Base-by-base conservation (phyloP, 2,329 filamentous ascomycete genomes). In the Aureobasidium pullulans region DNA sequence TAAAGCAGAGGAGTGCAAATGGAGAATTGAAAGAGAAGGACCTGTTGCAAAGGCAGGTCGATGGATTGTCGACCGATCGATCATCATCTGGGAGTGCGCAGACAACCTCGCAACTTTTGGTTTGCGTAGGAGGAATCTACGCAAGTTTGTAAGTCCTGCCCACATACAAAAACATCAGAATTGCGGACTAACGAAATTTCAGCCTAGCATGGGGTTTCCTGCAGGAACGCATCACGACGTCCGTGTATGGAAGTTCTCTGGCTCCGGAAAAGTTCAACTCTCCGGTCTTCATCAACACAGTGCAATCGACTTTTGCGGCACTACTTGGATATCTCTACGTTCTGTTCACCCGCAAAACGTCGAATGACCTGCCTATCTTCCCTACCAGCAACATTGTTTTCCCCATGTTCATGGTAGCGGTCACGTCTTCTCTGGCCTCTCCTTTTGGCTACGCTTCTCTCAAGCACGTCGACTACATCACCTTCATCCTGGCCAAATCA, bases 181-280 rank as follows among this genome's bases (percentile, higher is more conserved):
- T 19, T 19, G 19, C 19, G 19, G 19, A 19, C 19, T 19, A 19
- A 19, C 19, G 19, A 19, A 13, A 29, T n/a, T 31, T 36, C 61
- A 79, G 93, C 77, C 78, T 99, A 57, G 95, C 92, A 36, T 99
- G 94, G 94, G 94, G 89, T 28, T 86, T 96, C 65, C 87, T 99
- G 62, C 94, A 99, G 80, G 94, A 99, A 75, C 91, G 94, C 68
- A 90, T 99, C 69, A 97, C 94, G 31, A 99, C 94, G 13, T 97
- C 91, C 10, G 81, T 85, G 7, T 94, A 97, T 75, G 88, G 88
- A 61, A 76, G 86, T 11, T 69, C 72, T 4, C 73, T 80, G 23
- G 71, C 77, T 32, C 84, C 83, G 28, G 73, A 95, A 72, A 85
- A 89, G 67, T 99, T 96, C 82, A 90, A 88, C 65, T 96, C 91